Evolutionary conservation across 169 alveolate genomes (phyloP).

Genomic region (Neospora caninum): DNA sequence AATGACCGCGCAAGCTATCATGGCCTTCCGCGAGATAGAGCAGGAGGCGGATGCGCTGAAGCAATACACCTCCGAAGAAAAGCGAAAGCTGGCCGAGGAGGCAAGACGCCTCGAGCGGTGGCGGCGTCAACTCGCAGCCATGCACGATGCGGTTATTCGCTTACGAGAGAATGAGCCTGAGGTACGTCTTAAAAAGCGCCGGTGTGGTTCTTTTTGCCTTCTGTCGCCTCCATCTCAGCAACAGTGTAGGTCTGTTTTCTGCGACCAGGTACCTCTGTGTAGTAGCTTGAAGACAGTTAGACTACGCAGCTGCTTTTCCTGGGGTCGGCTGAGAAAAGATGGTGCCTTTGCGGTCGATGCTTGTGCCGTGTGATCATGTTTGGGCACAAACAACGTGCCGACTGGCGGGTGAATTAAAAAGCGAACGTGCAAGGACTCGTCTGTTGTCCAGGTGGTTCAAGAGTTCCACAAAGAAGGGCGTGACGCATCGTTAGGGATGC

Average conservation of each 20-base stretch:
- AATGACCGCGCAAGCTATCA: background rate
- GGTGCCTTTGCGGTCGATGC: too few relatives aligned
- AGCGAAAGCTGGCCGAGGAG: background rate
- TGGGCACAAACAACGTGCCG: background rate
- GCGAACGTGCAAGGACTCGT: too few relatives aligned
- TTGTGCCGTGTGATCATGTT: too few relatives aligned
- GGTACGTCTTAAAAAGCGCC: background rate
- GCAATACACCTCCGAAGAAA: background rate
- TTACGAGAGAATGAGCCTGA: background rate
- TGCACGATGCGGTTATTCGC: slow-evolving; percentile 15
- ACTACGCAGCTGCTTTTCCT: too few relatives aligned
- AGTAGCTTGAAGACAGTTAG: too few relatives aligned
- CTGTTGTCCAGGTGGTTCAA: too few relatives aligned
- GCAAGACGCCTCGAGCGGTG: background rate
- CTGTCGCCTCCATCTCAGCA: background rate
- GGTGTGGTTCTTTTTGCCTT: background rate
- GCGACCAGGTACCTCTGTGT: too few relatives aligned
- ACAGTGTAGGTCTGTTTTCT: too few relatives aligned
- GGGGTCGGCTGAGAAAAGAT: too few relatives aligned
- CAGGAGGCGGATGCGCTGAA: slow-evolving; percentile 19
- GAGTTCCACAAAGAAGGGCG: too few relatives aligned
- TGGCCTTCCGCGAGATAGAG: background rate
- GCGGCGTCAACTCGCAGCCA: background rate
- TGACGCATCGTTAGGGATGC: too few relatives aligned
- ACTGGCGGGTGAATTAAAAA: background rate